Conservation (phyloP, 1,284 basidiomycete species). For the Thecaphora frezii region DNA sequence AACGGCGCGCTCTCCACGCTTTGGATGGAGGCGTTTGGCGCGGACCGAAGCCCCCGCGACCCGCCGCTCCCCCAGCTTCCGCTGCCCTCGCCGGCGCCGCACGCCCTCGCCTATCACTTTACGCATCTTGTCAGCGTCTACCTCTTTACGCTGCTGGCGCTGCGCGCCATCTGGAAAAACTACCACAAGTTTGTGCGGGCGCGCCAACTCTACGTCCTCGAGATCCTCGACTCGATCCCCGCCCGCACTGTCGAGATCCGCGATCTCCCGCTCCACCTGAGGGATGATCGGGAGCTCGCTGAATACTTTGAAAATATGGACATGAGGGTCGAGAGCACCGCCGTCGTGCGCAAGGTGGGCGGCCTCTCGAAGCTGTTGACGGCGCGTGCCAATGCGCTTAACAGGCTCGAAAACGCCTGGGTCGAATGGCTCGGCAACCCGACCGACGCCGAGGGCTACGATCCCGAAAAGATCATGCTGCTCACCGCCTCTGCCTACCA, state of each 20-base stretch:
- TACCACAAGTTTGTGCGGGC: constrained; percentile 87
- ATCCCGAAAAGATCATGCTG: constrained; percentile 63
- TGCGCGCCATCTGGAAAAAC: constrained; percentile 83
- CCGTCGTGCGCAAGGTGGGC: constrained; percentile 80
- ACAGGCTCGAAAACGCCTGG: constrained; percentile 79
- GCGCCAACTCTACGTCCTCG: constrained; percentile 87
- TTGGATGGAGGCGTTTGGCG: constrained; percentile 5
- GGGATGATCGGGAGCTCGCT: constrained; percentile 79
- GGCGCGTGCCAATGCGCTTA: constrained; percentile 73
- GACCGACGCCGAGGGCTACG: constrained; percentile 72
- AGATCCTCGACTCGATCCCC: constrained; percentile 88
- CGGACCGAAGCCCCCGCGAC: constrained; percentile 6
- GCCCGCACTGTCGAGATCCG: constrained; percentile 89
- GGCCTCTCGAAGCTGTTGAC: constrained; percentile 74
- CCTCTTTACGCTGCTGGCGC: constrained; percentile 80
- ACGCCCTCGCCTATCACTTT: constrained; percentile 59
- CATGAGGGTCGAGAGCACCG: constrained; percentile 77
- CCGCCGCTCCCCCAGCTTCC: constrained; percentile 44
- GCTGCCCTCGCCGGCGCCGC: constrained; percentile 24
- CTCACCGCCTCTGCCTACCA: constrained; percentile 24
- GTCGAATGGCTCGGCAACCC: constrained; percentile 89
- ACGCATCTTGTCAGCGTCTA: constrained; percentile 91
- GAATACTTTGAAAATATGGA: constrained; percentile 80
- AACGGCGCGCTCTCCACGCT: background rate
- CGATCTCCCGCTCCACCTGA: constrained; percentile 77